These are phyloP conservation scores for Erythrophleum fordii DNA, from an alignment of 306 rosid species.

Conservation along the genomic window DNA sequence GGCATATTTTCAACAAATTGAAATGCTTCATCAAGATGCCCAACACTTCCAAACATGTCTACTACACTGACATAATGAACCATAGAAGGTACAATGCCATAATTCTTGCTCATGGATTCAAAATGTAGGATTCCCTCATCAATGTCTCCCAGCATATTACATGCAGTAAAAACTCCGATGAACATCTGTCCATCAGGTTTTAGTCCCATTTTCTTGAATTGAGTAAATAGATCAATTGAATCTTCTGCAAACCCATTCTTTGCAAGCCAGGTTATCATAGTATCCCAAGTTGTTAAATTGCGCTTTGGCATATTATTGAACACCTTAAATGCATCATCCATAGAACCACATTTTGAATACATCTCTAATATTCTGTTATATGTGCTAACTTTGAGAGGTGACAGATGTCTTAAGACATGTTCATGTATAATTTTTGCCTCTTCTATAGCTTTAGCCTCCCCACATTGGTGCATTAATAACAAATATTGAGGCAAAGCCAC, in stretches of 20 bases:
- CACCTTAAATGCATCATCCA: constrained; percentile 61
- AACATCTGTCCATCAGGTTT: constrained; percentile 79
- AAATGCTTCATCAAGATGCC: constrained; percentile 77
- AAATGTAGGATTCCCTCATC: constrained; percentile 76
- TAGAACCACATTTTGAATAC: constrained; percentile 80
- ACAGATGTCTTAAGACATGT: constrained; percentile 41
- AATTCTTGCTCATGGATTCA: constrained; percentile 67
- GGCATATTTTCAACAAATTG: constrained; percentile 80
- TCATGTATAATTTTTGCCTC: constrained; percentile 73
- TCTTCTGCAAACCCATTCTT: constrained; percentile 76
- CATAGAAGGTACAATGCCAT: constrained; percentile 68
- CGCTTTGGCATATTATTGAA: constrained; percentile 64
- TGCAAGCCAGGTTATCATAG: constrained; percentile 73
- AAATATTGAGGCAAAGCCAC: constrained; percentile 61
- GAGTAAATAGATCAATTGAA: constrained; percentile 69
- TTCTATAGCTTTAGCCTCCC: constrained; percentile 62
- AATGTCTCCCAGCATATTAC: constrained; percentile 64
- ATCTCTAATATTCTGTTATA: constrained; percentile 73
- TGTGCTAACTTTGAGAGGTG: constrained; percentile 62
- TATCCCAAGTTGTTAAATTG: constrained; percentile 83
- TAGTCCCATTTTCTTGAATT: constrained; percentile 65
- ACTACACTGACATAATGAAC: constrained; percentile 67
- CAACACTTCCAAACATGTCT: constrained; percentile 76
- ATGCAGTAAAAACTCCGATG: constrained; percentile 69
- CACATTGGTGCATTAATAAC: constrained; percentile 60